phyloP scores from a whole-genome alignment of 176 grass and related monocot species.

The Musa itinerans region DNA sequence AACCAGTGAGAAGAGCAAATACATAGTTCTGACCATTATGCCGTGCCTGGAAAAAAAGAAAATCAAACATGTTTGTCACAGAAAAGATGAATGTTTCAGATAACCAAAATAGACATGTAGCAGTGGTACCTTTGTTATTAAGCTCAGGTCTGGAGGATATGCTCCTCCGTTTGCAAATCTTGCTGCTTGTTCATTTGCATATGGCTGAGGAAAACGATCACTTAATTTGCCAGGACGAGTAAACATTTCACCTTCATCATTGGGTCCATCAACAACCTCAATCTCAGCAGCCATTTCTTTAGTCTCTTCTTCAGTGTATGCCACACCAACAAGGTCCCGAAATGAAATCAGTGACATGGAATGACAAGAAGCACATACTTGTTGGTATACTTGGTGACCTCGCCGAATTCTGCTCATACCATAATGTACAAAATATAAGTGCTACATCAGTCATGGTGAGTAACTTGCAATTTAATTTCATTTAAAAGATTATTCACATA shows the following conservation, averaged over 20 bases:
- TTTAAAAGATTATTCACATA: too few species aligned
- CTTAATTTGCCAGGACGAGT: slow-evolving; percentile 77
- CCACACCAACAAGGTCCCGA: slow-evolving; percentile 89
- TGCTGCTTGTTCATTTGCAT: slow-evolving; percentile 90
- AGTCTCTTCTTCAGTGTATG: slow-evolving; percentile 94
- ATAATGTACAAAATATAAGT: background rate
- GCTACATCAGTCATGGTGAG: too few species aligned
- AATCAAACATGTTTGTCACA: slow-evolving; percentile 7
- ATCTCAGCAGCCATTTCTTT: slow-evolving; percentile 99
- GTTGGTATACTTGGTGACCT: slow-evolving; percentile 93
- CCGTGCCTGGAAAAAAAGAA: slow-evolving; percentile 48
- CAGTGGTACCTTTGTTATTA: slow-evolving; percentile 76
- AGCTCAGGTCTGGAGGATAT: slow-evolving; percentile 92
- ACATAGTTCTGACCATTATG: slow-evolving; percentile 95
- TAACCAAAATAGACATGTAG: slow-evolving; percentile 2
- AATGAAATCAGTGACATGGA: slow-evolving; percentile 96
- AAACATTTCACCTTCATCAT: slow-evolving; percentile 96
- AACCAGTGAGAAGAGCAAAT: slow-evolving; percentile 95
- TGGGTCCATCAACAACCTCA: slow-evolving; percentile 90
- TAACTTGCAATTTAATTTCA: too few species aligned
- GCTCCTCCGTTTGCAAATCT: slow-evolving; percentile 95
- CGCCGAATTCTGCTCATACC: slow-evolving; percentile 60
- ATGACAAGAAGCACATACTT: slow-evolving; percentile 96
- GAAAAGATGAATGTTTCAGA: slow-evolving; percentile 8
- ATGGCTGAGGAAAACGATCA: slow-evolving; percentile 87